Evolutionary conservation across 2,329 filamentous ascomycete genomes (phyloP).

Genomic region (Cryphonectria parasitica): DNA sequence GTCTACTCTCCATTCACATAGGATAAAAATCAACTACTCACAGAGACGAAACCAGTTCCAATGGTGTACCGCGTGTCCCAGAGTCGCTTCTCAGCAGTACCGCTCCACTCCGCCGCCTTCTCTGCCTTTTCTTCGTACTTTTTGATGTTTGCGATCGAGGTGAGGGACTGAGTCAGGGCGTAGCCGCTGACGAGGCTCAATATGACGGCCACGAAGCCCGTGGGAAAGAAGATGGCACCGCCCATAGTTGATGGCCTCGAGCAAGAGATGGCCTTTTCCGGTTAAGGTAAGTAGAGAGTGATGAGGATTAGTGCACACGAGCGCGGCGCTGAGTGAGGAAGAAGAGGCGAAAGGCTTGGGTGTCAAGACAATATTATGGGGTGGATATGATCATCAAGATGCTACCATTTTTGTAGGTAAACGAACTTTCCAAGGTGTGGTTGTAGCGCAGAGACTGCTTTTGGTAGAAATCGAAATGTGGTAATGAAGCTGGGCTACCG

Average conservation of each 20-base stretch:
- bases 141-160: conserved; percentile 36
- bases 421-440: neutral
- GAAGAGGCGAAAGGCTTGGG: neutral
- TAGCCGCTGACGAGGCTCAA: conserved; percentile 33
- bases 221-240: conserved; percentile 23
- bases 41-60: conserved; percentile 35
- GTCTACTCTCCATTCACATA: too few species aligned
- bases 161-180: conserved; percentile 32
- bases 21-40: conserved; percentile 21
- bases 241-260: neutral
- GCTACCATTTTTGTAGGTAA: neutral
- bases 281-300: neutral
- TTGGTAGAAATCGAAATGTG: neutral
- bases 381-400: neutral
- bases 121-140: conserved; percentile 37
- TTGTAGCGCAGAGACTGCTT: neutral
- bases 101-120: conserved; percentile 39
- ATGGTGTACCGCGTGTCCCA: conserved; percentile 38
- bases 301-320: neutral
- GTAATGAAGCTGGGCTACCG: neutral
- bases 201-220: conserved; percentile 29
- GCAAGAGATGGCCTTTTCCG: neutral
- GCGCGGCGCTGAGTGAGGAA: neutral
- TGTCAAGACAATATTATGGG: neutral
- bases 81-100: conserved; percentile 34